phyloP scores from a whole-genome alignment of 2,329 filamentous ascomycete genomes.

The Penicillium frequentans region DNA sequence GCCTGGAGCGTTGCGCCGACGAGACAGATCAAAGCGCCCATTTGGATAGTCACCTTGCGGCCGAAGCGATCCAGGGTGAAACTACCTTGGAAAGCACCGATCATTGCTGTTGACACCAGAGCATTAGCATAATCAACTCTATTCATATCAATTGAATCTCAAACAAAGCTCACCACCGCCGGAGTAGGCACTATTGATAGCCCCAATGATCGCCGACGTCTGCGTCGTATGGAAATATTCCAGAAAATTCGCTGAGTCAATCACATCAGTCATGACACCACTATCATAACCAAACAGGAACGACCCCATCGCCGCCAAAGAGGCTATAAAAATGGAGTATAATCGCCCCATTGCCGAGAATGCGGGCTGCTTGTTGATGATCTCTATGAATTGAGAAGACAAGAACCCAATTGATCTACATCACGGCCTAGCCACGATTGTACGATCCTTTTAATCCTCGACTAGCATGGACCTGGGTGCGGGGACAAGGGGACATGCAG shows the following conservation, averaged over 20 bases:
- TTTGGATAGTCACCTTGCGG: slow-evolving; percentile 59
- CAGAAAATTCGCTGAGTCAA: slow-evolving; percentile 57
- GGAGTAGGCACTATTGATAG: slow-evolving; percentile 64
- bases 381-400: background rate
- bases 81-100: slow-evolving; percentile 56
- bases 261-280: slow-evolving; percentile 44
- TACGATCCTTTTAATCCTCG: background rate
- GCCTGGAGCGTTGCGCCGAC: slow-evolving; percentile 61
- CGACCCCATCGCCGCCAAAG: slow-evolving; percentile 45
- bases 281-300: slow-evolving; percentile 48
- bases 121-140: background rate
- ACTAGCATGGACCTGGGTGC: background rate
- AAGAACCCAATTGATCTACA: background rate
- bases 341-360: slow-evolving; percentile 38
- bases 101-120: slow-evolving; percentile 33
- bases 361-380: background rate
- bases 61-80: slow-evolving; percentile 63
- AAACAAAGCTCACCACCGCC: slow-evolving; percentile 47
- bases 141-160: background rate
- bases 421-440: background rate
- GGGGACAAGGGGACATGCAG: background rate
- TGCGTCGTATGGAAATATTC: slow-evolving; percentile 52
- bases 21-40: slow-evolving; percentile 59
- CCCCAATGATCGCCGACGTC: slow-evolving; percentile 56
- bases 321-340: slow-evolving; percentile 42